Evolutionary conservation across 345 rosid species (phyloP), one percentile per base, ranked within the genome.

Genomic region (Alliaria petiolata): DNA sequence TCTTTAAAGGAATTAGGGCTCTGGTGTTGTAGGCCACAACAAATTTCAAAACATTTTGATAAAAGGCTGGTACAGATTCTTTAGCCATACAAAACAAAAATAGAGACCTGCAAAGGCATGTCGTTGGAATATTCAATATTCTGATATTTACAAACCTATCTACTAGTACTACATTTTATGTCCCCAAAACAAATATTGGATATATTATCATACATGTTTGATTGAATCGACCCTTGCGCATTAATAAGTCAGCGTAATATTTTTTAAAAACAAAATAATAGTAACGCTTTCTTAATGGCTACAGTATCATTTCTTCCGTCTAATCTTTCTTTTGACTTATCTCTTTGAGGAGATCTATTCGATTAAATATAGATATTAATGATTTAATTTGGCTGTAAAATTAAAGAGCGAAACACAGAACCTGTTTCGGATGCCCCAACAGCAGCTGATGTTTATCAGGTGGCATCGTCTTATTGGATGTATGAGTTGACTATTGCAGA

Each of bases 401-500:
- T n/a, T n/a, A 6, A 47, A 46, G 34, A 50, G 51, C 45, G 65
- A 7, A 46, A 47, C 58, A n/a, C 53, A 73, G 16, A 57, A 54
- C 17, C 33, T 57, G 30, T 74, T 58, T 49, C 38, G 7, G 17
- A 56, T 65, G 56, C 13, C 56, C 49, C 19, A 64, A 28, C 51
- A 56, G 33, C 13, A 26, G 65, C 20, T 36, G 53, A 17, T 19
- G 8, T 28, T 3, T 8, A 15, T 14, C 50, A 51, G 14, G 28
- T 75, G 63, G 63, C 74, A 26, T 25, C 3, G 0, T 35, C 19
- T 28, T 34, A 75, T 14, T 67, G 69, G 78, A 61, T 16, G 19
- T 68, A 61, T 3, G 8, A 62, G 79, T 75, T 75, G 79, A 75
- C 79, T 16, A 60, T 56, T 6, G 64, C 22, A 44, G 70, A 34